Evolutionary conservation across 768 basidiomycete species (phyloP), one percentile per base, ranked within the genome.

Genomic region (Kwoniella dejecticola): DNA sequence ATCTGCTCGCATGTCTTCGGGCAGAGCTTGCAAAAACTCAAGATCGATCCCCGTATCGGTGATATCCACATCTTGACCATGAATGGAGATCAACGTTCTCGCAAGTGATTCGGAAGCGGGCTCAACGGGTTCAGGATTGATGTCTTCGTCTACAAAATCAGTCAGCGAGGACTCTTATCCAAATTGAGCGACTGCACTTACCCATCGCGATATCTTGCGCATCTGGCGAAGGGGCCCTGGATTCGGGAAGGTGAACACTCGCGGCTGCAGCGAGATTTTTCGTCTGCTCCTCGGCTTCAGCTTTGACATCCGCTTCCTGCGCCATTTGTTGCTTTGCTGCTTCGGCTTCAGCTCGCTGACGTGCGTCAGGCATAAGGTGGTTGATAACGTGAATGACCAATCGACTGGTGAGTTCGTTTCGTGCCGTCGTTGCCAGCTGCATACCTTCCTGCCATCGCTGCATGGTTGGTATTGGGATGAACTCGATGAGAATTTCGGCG

Each of bases 41-140:
- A 94, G 91, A 76, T 99, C 96, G 73, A 99, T 97, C 4, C 96
- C 96, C 36, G 93, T 95, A 70, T 98, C 93, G 2, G 96, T 99
- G 76, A 99, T 99, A 75, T 99, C 96, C 26, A 98, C 91, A 6
- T 87, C 83, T 65, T 86, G 90, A 52, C 96, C 96, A 77, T 93
- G 90, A 54, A 99, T 91, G 80, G 86, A 84, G 71, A 99, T 89
- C 0, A 90, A 91, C 26, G 95, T 83, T 33, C 63, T 62, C 54
- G 31, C 72, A 71, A 10, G 69, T n/a, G 78, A 60, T 19, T 64
- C 74, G 11, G 61, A 30, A 21, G 46, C 47, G 19, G 46, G 40
- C 21, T n/a, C 30, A 17, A 40, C 52, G 21, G 19, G 15, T 2
- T 40, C 30, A 8, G 36, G 23, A 48, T 36, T 63, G 41, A 50